These are phyloP conservation scores for Boechera retrofracta DNA, from an alignment of 345 rosid genomes.

Conservation along the genomic window DNA sequence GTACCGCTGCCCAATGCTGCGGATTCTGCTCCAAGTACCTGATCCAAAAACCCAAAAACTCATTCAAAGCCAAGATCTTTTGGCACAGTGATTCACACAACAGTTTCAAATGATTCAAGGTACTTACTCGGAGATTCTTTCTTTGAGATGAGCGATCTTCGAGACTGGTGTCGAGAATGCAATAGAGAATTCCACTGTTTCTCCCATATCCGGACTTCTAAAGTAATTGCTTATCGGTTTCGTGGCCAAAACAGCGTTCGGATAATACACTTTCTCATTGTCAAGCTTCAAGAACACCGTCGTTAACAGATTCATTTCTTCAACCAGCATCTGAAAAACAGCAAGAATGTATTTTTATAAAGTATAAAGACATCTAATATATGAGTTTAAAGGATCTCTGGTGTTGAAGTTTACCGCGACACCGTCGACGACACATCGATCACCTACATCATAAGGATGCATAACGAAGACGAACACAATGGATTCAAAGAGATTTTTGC, in stretches of 20 bases:
- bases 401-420: slow-evolving; percentile 54
- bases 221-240: slow-evolving; percentile 74
- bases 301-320: slow-evolving; percentile 76
- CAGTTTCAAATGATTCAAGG: neutral
- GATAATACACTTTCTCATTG: slow-evolving; percentile 75
- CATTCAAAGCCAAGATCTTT: neutral
- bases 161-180: slow-evolving; percentile 65
- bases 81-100: neutral
- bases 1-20: slow-evolving; percentile 62
- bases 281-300: slow-evolving; percentile 76
- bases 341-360: neutral
- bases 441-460: slow-evolving; percentile 87
- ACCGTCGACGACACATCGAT: slow-evolving; percentile 84
- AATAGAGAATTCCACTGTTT: slow-evolving; percentile 67
- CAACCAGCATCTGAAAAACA: slow-evolving; percentile 73
- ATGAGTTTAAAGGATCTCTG: neutral
- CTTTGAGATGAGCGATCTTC: slow-evolving; percentile 58
- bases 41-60: slow-evolving; percentile 17
- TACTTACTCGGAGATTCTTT: slow-evolving; percentile 59
- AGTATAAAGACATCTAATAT: neutral
- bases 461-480: slow-evolving; percentile 79
- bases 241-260: slow-evolving; percentile 62
- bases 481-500: slow-evolving; percentile 87
- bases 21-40: slow-evolving; percentile 77
- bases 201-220: slow-evolving; percentile 87